Evolutionary conservation across 2,329 filamentous ascomycete species (phyloP).

Genomic region (Plenodomus biglobosus): DNA sequence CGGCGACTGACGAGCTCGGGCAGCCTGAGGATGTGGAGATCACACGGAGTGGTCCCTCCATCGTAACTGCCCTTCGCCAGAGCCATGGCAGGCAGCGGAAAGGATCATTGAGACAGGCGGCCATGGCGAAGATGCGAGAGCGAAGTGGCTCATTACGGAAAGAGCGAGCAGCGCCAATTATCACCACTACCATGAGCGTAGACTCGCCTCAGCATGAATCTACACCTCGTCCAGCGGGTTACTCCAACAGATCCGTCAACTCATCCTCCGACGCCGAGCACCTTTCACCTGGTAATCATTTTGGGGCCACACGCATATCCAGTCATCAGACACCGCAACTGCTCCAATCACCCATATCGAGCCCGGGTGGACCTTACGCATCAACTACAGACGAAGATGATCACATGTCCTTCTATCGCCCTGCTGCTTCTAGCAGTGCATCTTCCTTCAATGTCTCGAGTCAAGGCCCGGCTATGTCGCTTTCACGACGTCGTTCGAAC

Average conservation of each 20-base stretch:
- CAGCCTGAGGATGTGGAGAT: constrained; percentile 32
- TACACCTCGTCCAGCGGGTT: constrained; percentile 40
- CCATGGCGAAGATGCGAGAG: constrained; percentile 62
- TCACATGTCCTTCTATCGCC: constrained; percentile 61
- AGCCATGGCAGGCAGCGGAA: constrained; percentile 66
- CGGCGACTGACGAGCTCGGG: constrained; percentile 16
- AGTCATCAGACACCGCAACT: constrained; percentile 31
- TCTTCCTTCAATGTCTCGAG: constrained; percentile 40
- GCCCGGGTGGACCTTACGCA: constrained; percentile 62
- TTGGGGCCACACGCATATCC: neutral
- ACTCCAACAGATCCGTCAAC: constrained; percentile 39
- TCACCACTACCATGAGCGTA: constrained; percentile 19
- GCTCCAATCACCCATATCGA: constrained; percentile 47
- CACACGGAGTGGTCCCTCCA: constrained; percentile 21
- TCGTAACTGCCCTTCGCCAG: constrained; percentile 48
- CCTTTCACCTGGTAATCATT: too few species aligned
- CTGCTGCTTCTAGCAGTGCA: constrained; percentile 44
- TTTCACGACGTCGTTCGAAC: constrained; percentile 37
- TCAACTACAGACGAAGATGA: constrained; percentile 87
- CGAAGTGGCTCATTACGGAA: constrained; percentile 33
- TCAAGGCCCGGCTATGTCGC: constrained; percentile 20
- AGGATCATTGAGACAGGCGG: constrained; percentile 84
- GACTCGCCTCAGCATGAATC: constrained; percentile 20
- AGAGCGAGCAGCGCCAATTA: constrained; percentile 15
- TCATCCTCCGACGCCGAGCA: constrained; percentile 37